A percentile compares a stretch with the other conserved stretches of the same genome.
These are phyloP conservation scores for Petunia hybrid DNA, from an alignment of 305 asterid species.

Conservation along the genomic window DNA sequence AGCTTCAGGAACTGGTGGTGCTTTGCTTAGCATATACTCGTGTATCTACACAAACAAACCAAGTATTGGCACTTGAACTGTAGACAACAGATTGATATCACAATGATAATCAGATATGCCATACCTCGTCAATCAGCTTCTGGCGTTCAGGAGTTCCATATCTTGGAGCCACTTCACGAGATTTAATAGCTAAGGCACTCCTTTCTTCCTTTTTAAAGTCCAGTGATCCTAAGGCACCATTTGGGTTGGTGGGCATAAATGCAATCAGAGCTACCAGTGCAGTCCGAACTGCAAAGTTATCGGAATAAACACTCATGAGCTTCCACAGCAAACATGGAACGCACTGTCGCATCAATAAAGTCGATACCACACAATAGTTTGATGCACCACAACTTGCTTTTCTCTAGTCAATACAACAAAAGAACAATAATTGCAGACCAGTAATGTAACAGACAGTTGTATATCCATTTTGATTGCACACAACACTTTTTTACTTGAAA, in stretches of 20 bases:
- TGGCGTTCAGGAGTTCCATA: slow-evolving; percentile 75
- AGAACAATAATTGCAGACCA: slow-evolving; percentile 11
- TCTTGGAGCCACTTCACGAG: slow-evolving; percentile 67
- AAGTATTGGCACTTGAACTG: background rate
- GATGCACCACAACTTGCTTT: background rate
- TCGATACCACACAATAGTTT: background rate
- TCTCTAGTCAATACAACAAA: slow-evolving; percentile 13
- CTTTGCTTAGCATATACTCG: slow-evolving; percentile 73
- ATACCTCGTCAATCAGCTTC: slow-evolving; percentile 78
- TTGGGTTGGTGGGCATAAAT: slow-evolving; percentile 84
- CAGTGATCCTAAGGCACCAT: slow-evolving; percentile 86
- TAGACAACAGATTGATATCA: background rate
- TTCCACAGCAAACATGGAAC: background rate
- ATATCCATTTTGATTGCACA: background rate
- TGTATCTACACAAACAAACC: slow-evolving; percentile 61
- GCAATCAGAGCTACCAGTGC: slow-evolving; percentile 86
- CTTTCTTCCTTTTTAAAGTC: slow-evolving; percentile 86
- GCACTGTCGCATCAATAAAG: background rate
- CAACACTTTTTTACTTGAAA: background rate
- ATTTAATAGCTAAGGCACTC: slow-evolving; percentile 70
- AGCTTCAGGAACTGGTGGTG: slow-evolving; percentile 59
- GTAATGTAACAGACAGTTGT: background rate
- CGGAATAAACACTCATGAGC: background rate
- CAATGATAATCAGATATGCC: slow-evolving; percentile 9
- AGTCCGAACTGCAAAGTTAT: slow-evolving; percentile 65